Percentiles rank a stretch among this genome's conserved stretches.
Conservation (phyloP, 2,329 filamentous ascomycete genomes). For the Colletotrichum sp. region DNA sequence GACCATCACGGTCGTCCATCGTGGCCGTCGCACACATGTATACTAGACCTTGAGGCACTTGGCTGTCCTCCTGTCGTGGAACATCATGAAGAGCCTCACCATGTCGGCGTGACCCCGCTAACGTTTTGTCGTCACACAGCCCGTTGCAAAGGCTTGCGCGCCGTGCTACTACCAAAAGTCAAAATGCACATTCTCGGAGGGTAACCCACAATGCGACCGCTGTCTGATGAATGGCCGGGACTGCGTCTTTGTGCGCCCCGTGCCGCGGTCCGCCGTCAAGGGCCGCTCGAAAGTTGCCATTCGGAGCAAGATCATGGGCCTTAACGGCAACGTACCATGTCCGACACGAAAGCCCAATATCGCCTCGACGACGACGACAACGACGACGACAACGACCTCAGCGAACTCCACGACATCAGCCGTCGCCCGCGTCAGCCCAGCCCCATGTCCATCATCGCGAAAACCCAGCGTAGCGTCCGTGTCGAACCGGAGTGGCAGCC, state of each 20-base stretch:
- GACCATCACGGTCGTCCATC: background rate
- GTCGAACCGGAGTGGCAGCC: background rate
- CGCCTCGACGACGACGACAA: background rate
- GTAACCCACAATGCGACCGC: constrained; percentile 19
- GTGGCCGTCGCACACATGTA: background rate
- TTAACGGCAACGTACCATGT: background rate
- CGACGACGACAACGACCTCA: background rate
- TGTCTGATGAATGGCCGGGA: constrained; percentile 21
- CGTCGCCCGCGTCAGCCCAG: background rate
- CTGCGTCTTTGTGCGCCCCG: constrained; percentile 21
- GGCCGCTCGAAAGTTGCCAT: constrained; percentile 11
- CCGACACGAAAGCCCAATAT: background rate
- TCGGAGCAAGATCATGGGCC: constrained; percentile 9
- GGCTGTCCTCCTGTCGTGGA: background rate
- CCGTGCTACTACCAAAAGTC: constrained; percentile 23
- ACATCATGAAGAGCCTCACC: background rate
- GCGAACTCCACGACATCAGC: background rate
- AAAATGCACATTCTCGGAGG: constrained; percentile 19
- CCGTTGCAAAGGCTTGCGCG: constrained; percentile 20
- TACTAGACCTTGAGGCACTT: background rate
- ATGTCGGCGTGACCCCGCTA: background rate
- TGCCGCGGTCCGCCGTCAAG: constrained; percentile 17
- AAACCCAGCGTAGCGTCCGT: background rate
- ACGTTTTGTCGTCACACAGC: background rate
- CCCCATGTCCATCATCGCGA: background rate